Evolutionary conservation across 768 basidiomycete species (phyloP).

Genomic region (Trametes villosa): DNA sequence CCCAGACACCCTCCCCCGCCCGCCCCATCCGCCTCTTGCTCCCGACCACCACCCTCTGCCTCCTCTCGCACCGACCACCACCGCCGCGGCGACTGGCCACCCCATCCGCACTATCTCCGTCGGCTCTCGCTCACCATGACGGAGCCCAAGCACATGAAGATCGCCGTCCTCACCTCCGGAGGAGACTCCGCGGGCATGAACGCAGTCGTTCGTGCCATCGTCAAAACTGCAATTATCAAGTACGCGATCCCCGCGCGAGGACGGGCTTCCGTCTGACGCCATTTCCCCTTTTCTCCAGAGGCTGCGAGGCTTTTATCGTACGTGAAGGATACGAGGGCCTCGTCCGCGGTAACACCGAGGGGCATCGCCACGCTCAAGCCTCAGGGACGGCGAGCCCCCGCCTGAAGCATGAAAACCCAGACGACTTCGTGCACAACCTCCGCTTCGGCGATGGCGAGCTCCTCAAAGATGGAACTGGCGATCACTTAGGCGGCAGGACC

Average conservation of each 20-base stretch:
- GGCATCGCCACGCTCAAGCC: conserved; percentile 27
- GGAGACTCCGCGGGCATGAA: conserved; percentile 99
- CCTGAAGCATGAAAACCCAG: conserved; percentile 30
- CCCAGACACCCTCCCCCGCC: neutral
- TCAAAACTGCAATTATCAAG: conserved; percentile 92
- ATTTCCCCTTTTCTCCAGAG: conserved; percentile 52
- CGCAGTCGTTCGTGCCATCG: conserved; percentile 90
- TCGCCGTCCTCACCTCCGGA: conserved; percentile 93
- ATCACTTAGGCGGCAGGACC: conserved; percentile 64
- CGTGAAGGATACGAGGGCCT: conserved; percentile 99
- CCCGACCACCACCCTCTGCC: neutral
- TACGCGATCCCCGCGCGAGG: conserved; percentile 39
- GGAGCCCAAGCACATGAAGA: conserved; percentile 60
- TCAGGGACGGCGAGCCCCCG: conserved; percentile 25
- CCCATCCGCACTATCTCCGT: neutral
- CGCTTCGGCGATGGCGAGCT: conserved; percentile 83
- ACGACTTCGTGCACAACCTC: conserved; percentile 64
- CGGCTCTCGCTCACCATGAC: neutral
- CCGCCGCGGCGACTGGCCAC: neutral
- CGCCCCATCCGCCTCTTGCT: neutral
- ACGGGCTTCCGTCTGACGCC: too few species aligned
- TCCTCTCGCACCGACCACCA: neutral
- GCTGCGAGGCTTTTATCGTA: conserved; percentile 94
- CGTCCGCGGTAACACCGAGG: conserved; percentile 82
- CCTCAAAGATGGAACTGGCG: conserved; percentile 81